Percentiles rank a stretch among this genome's conserved stretches.
These are phyloP conservation scores for Diaporthe nobilis DNA, from an alignment of 2,329 filamentous ascomycete genomes.

Conservation along the genomic window DNA sequence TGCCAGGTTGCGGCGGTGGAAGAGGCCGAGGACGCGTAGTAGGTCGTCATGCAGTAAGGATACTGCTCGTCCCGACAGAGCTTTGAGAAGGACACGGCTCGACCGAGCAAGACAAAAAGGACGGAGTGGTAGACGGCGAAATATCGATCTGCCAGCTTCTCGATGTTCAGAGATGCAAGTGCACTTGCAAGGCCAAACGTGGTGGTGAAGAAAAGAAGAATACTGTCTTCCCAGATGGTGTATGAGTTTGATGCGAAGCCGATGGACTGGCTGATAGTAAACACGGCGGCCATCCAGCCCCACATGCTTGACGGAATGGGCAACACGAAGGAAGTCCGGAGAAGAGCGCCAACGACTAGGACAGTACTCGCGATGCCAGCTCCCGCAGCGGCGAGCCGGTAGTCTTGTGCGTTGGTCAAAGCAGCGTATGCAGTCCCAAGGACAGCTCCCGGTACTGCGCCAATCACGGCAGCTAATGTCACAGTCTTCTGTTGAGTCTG, in stretches of 20 bases:
- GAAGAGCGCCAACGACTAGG: slow-evolving; percentile 58
- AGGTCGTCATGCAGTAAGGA: slow-evolving; percentile 95
- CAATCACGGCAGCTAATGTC: slow-evolving; percentile 53
- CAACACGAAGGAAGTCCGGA: slow-evolving; percentile 58
- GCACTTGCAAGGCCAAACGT: slow-evolving; percentile 87
- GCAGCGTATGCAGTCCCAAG: slow-evolving; percentile 50
- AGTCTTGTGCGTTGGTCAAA: slow-evolving; percentile 55
- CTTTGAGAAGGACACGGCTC: slow-evolving; percentile 87
- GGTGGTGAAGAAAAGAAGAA: slow-evolving; percentile 89
- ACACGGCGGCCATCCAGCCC: slow-evolving; percentile 87
- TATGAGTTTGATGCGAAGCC: slow-evolving; percentile 98
- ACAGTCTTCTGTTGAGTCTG: slow-evolving; percentile 57
- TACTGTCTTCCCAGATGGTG: slow-evolving; percentile 98
- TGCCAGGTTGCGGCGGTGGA: slow-evolving; percentile 96
- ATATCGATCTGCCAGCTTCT: slow-evolving; percentile 75
- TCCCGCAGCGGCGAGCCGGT: slow-evolving; percentile 57
- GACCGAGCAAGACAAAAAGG: slow-evolving; percentile 83
- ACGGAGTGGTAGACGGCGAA: slow-evolving; percentile 88
- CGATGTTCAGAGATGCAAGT: slow-evolving; percentile 81
- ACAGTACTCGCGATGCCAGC: slow-evolving; percentile 62
- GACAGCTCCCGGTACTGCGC: slow-evolving; percentile 52
- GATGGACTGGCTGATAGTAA: slow-evolving; percentile 88
- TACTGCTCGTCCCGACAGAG: slow-evolving; percentile 98
- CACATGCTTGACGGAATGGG: slow-evolving; percentile 82
- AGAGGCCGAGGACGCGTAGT: slow-evolving; percentile 91